phyloP scores from a whole-genome alignment of 2,329 filamentous ascomycete species.

The Fusarium floridanum region DNA sequence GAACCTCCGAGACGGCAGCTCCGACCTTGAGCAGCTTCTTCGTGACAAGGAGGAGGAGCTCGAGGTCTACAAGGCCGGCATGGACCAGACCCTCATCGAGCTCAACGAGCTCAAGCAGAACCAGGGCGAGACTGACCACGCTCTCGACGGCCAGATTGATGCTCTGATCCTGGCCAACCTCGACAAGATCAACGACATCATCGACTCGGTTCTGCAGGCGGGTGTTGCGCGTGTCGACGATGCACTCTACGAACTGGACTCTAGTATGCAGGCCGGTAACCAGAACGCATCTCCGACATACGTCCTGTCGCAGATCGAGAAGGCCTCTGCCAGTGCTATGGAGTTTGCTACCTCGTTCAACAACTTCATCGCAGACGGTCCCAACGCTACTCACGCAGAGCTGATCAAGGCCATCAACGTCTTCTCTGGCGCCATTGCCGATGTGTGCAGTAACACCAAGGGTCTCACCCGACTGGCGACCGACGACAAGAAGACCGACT shows the following conservation, averaged over 20 bases:
- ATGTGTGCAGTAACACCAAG: slow-evolving; percentile 97
- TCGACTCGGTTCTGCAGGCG: slow-evolving; percentile 94
- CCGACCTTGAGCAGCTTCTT: slow-evolving; percentile 86
- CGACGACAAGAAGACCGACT: slow-evolving; percentile 93
- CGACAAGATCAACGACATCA: slow-evolving; percentile 95
- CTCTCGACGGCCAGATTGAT: slow-evolving; percentile 91
- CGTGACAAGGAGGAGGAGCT: slow-evolving; percentile 98
- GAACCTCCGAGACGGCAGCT: slow-evolving; percentile 82
- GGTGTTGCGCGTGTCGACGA: slow-evolving; percentile 96
- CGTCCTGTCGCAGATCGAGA: slow-evolving; percentile 96
- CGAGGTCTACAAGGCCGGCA: slow-evolving; percentile 96
- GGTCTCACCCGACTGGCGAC: slow-evolving; percentile 92
- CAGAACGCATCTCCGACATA: slow-evolving; percentile 96
- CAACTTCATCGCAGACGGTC: slow-evolving; percentile 97
- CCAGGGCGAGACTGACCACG: slow-evolving; percentile 81
- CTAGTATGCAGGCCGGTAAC: slow-evolving; percentile 97
- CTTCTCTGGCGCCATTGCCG: slow-evolving; percentile 90
- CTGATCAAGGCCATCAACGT: slow-evolving; percentile 94
- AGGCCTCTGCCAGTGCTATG: slow-evolving; percentile 92
- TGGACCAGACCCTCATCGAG: slow-evolving; percentile 96
- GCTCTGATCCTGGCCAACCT: slow-evolving; percentile 87
- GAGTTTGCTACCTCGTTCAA: slow-evolving; percentile 99
- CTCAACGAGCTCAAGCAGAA: slow-evolving; percentile 87
- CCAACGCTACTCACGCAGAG: slow-evolving; percentile 88
- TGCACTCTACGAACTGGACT: slow-evolving; percentile 96